phyloP scores from a whole-genome alignment of 2,329 filamentous ascomycete genomes.

The Mariannaea sp. region DNA sequence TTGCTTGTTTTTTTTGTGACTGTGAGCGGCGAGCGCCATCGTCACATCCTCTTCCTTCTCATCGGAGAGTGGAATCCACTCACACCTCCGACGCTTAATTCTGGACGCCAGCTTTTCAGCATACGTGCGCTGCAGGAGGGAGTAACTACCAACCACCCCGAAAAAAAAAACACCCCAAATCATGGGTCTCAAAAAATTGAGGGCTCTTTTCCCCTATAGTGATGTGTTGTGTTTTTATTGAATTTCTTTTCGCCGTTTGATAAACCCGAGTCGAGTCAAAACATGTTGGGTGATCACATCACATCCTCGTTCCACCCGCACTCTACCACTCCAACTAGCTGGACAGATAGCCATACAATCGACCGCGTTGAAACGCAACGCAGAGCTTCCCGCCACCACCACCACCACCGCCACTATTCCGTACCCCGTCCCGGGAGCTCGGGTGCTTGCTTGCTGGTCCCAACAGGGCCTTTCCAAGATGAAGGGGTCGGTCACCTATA shows the following conservation, averaged over 20 bases:
- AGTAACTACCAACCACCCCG: background rate
- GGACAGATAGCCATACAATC: background rate
- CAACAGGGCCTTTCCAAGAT: conserved; percentile 6
- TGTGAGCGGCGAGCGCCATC: background rate
- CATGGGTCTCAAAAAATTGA: background rate
- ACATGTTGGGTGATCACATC: background rate
- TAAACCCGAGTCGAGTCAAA: conserved; percentile 4
- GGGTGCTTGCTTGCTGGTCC: conserved; percentile 14
- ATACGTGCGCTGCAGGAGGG: background rate
- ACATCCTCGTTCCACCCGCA: conserved; percentile 4
- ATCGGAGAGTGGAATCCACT: conserved; percentile 1
- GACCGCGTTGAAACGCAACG: conserved; percentile 6
- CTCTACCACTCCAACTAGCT: background rate
- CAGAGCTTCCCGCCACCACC: background rate
- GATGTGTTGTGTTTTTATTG: background rate
- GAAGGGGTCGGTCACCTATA: background rate
- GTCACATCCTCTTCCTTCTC: background rate
- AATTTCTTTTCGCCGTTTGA: background rate
- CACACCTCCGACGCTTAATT: conserved; percentile 11
- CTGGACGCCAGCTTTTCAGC: conserved; percentile 4
- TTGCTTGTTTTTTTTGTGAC: background rate
- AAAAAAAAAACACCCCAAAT: background rate
- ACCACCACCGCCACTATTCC: conserved; percentile 3
- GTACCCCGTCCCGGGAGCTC: conserved; percentile 16
- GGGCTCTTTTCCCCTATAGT: background rate